These are phyloP conservation scores for Fraxinus dipetala DNA, from an alignment of 305 asterid genomes.

Conservation along the genomic window DNA sequence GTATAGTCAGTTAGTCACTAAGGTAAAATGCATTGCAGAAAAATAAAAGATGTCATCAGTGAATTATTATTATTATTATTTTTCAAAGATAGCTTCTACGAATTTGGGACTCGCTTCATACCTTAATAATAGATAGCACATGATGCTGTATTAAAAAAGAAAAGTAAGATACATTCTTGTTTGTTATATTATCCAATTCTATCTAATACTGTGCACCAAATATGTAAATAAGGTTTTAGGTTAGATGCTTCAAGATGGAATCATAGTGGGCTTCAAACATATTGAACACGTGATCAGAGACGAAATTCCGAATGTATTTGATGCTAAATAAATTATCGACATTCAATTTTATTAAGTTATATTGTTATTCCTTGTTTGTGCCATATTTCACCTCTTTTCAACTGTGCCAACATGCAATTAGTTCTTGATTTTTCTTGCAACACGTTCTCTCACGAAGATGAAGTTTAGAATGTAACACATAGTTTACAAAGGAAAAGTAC, in stretches of 20 bases:
- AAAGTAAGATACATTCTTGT: neutral
- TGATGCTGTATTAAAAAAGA: no score
- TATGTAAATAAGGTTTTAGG: neutral
- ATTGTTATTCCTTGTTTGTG: neutral
- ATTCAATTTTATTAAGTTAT: no score
- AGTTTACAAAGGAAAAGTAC: neutral
- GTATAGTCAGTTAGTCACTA: neutral
- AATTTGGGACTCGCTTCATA: neutral
- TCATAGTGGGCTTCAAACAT: neutral
- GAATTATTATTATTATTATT: neutral
- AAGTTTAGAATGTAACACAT: neutral
- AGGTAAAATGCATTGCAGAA: neutral
- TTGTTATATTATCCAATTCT: neutral
- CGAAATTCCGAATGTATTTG: neutral
- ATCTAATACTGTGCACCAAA: neutral
- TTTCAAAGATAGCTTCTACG: neutral
- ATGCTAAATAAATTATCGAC: neutral
- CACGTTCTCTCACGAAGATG: neutral
- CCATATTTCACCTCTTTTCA: neutral
- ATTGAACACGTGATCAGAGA: neutral
- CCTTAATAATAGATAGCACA: neutral
- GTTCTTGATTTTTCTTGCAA: neutral
- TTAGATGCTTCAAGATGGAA: neutral
- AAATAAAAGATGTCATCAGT: neutral
- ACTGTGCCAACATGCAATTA: neutral